Conservation (phyloP, 2,329 filamentous ascomycete genomes). For the Fusarium sp. region DNA sequence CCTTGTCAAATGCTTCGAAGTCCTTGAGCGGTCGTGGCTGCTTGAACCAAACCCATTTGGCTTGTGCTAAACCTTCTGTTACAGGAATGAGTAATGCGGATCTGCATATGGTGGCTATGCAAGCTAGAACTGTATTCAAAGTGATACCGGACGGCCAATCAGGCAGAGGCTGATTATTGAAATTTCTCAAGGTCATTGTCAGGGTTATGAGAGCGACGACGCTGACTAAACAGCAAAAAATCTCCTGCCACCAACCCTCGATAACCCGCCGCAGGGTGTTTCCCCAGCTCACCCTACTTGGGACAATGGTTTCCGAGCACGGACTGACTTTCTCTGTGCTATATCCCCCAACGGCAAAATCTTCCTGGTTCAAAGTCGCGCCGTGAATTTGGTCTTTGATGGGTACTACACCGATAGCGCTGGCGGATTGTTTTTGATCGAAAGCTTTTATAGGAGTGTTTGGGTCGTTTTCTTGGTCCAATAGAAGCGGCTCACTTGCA, state of each 20-base stretch:
- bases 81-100: background rate
- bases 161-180: background rate
- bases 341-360: background rate
- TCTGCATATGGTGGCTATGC: background rate
- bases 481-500: constrained; percentile 1
- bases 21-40: constrained; percentile 1
- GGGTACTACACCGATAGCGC: background rate
- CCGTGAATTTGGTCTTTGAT: background rate
- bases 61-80: constrained; percentile 2
- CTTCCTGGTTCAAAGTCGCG: background rate
- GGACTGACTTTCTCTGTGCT: background rate
- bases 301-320: background rate
- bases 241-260: background rate
- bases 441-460: background rate
- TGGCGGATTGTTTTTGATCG: background rate
- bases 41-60: constrained; percentile 10
- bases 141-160: constrained; percentile 2
- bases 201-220: background rate
- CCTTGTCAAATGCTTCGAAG: background rate
- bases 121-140: background rate
- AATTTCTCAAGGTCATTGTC: background rate
- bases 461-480: background rate
- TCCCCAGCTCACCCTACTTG: background rate
- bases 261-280: background rate
- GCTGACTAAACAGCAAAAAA: background rate